Conservation (phyloP, 2,329 filamentous ascomycete species). For the Monosporascus ibericus region DNA sequence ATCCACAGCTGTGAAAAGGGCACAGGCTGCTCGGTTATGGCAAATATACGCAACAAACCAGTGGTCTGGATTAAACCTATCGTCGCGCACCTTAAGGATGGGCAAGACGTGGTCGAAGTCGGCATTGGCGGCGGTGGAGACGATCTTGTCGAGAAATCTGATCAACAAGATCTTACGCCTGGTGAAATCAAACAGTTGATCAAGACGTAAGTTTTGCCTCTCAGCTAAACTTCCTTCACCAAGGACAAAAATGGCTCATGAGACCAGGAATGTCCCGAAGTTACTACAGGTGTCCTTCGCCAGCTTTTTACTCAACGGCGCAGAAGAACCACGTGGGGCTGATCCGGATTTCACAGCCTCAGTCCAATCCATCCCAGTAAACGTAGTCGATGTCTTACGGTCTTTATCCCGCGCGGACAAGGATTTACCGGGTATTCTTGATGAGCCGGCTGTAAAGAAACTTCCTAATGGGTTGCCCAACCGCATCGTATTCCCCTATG, state of each 20-base stretch:
- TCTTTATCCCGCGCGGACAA: slow-evolving; percentile 1
- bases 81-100: slow-evolving; percentile 55
- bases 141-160: slow-evolving; percentile 63
- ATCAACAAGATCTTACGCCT: slow-evolving; percentile 54
- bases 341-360: neutral
- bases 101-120: slow-evolving; percentile 61
- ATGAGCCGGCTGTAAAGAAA: slow-evolving; percentile 1
- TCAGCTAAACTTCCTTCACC: neutral
- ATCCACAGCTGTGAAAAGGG: slow-evolving; percentile 85
- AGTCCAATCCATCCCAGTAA: neutral
- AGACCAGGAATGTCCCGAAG: neutral
- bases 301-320: neutral
- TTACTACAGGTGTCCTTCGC: neutral
- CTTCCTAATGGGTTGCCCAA: slow-evolving; percentile 26
- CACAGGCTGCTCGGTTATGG: slow-evolving; percentile 48
- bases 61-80: slow-evolving; percentile 76
- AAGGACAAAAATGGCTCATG: neutral
- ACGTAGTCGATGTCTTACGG: neutral
- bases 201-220: slow-evolving; percentile 25
- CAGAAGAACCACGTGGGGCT: no score
- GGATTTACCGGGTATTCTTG: slow-evolving; percentile 6
- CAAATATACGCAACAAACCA: slow-evolving; percentile 35
- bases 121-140: slow-evolving; percentile 75
- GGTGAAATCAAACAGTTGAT: slow-evolving; percentile 46
- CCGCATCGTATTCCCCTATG: slow-evolving; percentile 68